Percentiles rank a stretch among this genome's conserved stretches.
phyloP scores from a whole-genome alignment of 1,284 basidiomycete genomes.

The Microbotryum violaceum region DNA sequence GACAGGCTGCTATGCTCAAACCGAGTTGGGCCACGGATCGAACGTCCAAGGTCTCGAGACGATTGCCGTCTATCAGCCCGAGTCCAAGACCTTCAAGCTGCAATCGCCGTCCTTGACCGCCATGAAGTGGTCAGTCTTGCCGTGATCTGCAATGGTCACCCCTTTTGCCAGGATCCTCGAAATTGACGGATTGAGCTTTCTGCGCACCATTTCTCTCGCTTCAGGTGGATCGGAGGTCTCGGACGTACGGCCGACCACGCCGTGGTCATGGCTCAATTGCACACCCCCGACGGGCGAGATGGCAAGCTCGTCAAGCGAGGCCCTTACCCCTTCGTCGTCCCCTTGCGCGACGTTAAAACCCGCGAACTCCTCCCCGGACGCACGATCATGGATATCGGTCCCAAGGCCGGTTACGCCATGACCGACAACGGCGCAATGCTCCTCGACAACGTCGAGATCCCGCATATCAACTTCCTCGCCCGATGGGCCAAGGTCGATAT shows the following conservation, averaged over 20 bases:
- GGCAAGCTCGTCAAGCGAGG: slow-evolving; percentile 35
- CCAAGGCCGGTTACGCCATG: slow-evolving; percentile 38
- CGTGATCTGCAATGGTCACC: slow-evolving; percentile 48
- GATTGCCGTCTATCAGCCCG: slow-evolving; percentile 63
- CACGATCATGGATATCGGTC: slow-evolving; percentile 40
- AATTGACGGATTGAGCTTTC: too few relatives aligned
- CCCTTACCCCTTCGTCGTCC: slow-evolving; percentile 42
- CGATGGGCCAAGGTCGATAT: slow-evolving; percentile 39
- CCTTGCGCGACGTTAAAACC: slow-evolving; percentile 41
- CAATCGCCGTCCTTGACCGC: slow-evolving; percentile 68
- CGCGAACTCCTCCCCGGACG: slow-evolving; percentile 41
- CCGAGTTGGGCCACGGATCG: slow-evolving; percentile 62
- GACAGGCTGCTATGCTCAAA: slow-evolving; percentile 38
- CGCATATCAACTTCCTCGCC: slow-evolving; percentile 43
- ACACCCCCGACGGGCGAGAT: slow-evolving; percentile 39
- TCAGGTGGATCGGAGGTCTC: slow-evolving; percentile 40
- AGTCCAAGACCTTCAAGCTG: slow-evolving; percentile 63
- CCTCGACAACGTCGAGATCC: slow-evolving; percentile 57
- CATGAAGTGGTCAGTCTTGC: slow-evolving; percentile 54
- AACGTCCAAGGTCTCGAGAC: slow-evolving; percentile 66
- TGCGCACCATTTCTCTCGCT: too few relatives aligned
- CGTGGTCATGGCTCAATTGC: slow-evolving; percentile 43
- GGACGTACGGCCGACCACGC: slow-evolving; percentile 42
- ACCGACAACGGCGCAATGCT: slow-evolving; percentile 40
- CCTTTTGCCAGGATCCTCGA: background rate